Percentiles rank a stretch among this genome's conserved stretches.
These are phyloP conservation scores for Cryptosporidium meleagridis DNA, from an alignment of 169 alveolate species.

Conservation along the genomic window DNA sequence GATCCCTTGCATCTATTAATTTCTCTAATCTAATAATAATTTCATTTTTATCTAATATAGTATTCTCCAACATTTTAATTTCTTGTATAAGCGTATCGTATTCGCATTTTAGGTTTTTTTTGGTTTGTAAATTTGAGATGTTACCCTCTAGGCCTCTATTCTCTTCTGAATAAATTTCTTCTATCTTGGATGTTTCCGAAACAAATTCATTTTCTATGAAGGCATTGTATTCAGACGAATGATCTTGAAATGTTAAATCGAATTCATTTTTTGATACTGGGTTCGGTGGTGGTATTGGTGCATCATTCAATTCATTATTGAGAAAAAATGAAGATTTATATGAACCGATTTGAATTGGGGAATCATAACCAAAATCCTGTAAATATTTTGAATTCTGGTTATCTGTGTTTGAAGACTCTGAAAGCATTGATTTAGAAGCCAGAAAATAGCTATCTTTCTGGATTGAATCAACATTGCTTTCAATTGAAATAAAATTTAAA, in stretches of 20 bases:
- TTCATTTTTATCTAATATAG: conserved; percentile 48
- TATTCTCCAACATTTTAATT: conserved; percentile 13
- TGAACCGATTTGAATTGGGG: conserved; percentile 1
- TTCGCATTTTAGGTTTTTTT: not conserved
- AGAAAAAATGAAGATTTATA: conserved; percentile 3
- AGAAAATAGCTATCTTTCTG: not conserved
- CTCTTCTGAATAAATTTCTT: not conserved
- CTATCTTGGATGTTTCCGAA: not conserved
- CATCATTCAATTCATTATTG: conserved; percentile 38
- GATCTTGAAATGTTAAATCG: not conserved
- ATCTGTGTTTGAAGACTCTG: not conserved
- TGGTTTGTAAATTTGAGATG: not conserved
- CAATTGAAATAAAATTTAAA: conserved; percentile 5
- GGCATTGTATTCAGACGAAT: not conserved
- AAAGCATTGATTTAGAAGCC: not conserved
- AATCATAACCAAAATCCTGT: conserved; percentile 30
- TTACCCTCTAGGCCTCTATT: not conserved
- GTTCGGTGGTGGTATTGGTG: conserved; percentile 69
- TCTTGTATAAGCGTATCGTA: conserved; percentile 21
- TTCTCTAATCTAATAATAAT: conserved; percentile 49
- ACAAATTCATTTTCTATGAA: not conserved
- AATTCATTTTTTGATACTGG: conserved; percentile 9
- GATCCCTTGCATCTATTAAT: conserved; percentile 57
- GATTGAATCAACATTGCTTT: not conserved
- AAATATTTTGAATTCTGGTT: not conserved